Conservation (phyloP, 805 yeast genomes). For the Naumovozyma baii region DNA sequence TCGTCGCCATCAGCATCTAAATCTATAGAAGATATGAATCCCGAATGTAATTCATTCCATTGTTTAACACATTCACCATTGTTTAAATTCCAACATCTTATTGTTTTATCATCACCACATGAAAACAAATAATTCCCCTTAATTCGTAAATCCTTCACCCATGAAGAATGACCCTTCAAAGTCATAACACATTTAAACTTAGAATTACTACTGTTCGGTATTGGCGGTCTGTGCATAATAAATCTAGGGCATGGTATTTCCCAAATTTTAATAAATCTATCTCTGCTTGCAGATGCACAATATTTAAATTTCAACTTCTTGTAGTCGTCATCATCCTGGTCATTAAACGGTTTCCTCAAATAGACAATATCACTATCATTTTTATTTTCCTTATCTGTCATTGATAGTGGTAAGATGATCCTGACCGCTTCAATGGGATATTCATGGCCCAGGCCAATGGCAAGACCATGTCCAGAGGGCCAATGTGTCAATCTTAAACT, state of each 20-base stretch:
- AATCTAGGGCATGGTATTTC: constrained; percentile 55
- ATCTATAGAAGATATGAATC: constrained; percentile 56
- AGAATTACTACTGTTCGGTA: constrained; percentile 40
- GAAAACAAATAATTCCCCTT: constrained; percentile 74
- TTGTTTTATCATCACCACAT: constrained; percentile 69
- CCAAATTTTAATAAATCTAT: constrained; percentile 69
- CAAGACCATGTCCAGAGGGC: constrained; percentile 55
- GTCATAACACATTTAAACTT: constrained; percentile 52
- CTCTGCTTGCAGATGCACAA: constrained; percentile 73
- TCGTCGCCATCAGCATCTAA: constrained; percentile 17
- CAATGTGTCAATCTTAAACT: constrained; percentile 59
- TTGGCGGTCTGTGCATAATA: constrained; percentile 45
- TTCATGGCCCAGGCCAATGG: constrained; percentile 62
- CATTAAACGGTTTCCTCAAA: background rate
- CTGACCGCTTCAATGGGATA: constrained; percentile 73
- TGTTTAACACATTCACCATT: constrained; percentile 40
- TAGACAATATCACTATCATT: constrained; percentile 20
- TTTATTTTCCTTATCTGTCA: background rate
- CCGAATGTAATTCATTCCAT: constrained; percentile 55
- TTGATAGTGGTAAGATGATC: constrained; percentile 37
- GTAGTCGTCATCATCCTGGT: constrained; percentile 19
- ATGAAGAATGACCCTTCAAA: constrained; percentile 68
- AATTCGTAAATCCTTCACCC: constrained; percentile 64
- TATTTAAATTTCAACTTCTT: constrained; percentile 51
- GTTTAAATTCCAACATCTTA: constrained; percentile 68